Base-by-base conservation (phyloP, 495 filamentous ascomycete species). In the Monascus purpureus region DNA sequence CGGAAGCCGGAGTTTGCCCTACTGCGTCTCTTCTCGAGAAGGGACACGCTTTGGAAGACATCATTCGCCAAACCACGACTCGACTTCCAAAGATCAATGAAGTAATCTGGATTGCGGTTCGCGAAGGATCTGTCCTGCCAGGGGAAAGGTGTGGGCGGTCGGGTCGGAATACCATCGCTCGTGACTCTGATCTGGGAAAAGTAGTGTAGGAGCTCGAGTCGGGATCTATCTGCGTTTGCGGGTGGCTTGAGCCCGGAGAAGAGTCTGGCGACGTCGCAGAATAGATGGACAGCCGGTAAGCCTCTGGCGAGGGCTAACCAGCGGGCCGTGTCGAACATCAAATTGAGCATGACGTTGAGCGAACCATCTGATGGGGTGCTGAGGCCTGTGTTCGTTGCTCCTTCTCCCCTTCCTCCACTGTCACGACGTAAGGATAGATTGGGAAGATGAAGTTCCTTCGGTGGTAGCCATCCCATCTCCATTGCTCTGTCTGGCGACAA, bases 301-400 rank as follows among this genome's bases (percentile, higher is more conserved):
- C 50, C 50, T 24, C 50, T 36, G n/a, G 44, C 47, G 2, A 50
- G 23, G 14, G 35, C 31, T 13, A 53, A 38, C 50, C 50, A 53
- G 17, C 47, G 17, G 0, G 44, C 44, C 3, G 34, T 46, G 20
- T 43, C 43, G 32, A 50, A 32, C 4, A 53, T 17, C 19, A 53
- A 15, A 12, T 35, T 25, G 9, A 46, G 26, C 7, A 36, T 16
- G 2, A 25, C 20, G 1, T 39, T 29, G 0, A 31, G 26, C 2
- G 17, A n/a, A 2, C 29, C 23, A 6, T 29, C 28, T 8, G 31
- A 19, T 8, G 15, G 13, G 16, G n/a, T 7, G 3, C 13, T 11
- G 12, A 12, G 33, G 35, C 43, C 47, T 47, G 17, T 29, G 23
- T 22, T n/a, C 38, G 31, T 13, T 40, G 24, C 20, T 41, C 35